phyloP scores from a whole-genome alignment of 305 asterid species.

The Coffea humblotiana region DNA sequence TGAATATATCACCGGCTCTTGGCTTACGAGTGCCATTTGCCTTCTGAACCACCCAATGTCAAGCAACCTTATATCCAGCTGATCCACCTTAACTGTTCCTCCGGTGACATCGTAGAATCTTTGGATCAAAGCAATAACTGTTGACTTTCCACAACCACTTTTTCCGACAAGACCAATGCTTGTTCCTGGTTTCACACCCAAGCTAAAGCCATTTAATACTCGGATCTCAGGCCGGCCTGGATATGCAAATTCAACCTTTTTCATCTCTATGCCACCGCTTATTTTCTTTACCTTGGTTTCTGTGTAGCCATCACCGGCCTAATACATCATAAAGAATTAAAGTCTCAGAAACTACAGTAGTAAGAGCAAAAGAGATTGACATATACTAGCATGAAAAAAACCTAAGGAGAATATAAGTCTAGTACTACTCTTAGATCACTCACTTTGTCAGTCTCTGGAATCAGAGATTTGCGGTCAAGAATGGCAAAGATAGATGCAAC shows the following conservation, averaged over 20 bases:
- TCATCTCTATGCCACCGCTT: slow-evolving; percentile 59
- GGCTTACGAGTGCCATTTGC: slow-evolving; percentile 83
- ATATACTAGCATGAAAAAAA: neutral
- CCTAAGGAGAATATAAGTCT: neutral
- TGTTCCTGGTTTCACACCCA: slow-evolving; percentile 68
- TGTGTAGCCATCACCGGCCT: slow-evolving; percentile 37
- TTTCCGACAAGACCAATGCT: slow-evolving; percentile 77
- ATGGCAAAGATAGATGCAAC: slow-evolving; percentile 65
- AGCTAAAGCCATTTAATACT: slow-evolving; percentile 51
- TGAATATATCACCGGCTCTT: slow-evolving; percentile 79
- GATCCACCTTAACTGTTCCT: slow-evolving; percentile 63
- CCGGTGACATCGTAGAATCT: slow-evolving; percentile 69
- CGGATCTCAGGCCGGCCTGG: slow-evolving; percentile 53
- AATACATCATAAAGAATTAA: neutral
- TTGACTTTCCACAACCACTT: slow-evolving; percentile 89
- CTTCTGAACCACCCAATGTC: slow-evolving; percentile 64
- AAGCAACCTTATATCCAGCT: slow-evolving; percentile 54
- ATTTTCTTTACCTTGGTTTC: slow-evolving; percentile 47
- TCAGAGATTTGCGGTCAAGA: slow-evolving; percentile 64
- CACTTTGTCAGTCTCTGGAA: slow-evolving; percentile 43
- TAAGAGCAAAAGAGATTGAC: neutral
- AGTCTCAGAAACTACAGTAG: slow-evolving; percentile 7
- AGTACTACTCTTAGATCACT: slow-evolving; percentile 16
- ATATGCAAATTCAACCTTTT: slow-evolving; percentile 64
- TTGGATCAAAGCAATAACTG: slow-evolving; percentile 65